Base-by-base conservation (phyloP, 208 protist genomes). In the Sergeia podlipaevii region DNA sequence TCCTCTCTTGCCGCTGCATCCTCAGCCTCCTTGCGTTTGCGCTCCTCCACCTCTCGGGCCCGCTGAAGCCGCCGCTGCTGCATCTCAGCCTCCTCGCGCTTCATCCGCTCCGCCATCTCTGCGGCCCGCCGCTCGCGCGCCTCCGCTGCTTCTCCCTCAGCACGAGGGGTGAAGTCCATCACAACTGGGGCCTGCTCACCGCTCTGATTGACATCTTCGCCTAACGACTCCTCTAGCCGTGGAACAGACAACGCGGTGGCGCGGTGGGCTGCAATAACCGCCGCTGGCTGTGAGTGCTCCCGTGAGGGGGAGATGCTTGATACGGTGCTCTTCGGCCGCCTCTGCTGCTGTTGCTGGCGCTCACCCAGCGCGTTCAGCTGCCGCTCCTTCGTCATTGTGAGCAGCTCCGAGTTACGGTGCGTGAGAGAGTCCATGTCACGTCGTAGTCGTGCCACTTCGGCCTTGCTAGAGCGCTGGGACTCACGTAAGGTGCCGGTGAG, bases 401-500 rank as follows among this genome's bases (percentile, higher is more conserved):
- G 65, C 20, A 96, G 58, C 37, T 94, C 80, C 11, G 66, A 68
- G 60, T 96, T 96, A 36, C 90, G 83, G 18, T 71, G 65, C 10
- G 82, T 79, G 11, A 96, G 85, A 20, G 82, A 86, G n/a, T 89
- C 85, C 34, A 90, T 72, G 42, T 93, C 87, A 28, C 80, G 75
- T 28, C 77, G 77, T 60, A 94, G 76, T 28, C 85, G 83, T 17
- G 41, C 64, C 18, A 81, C 70, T 67, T 92, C 81, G 15, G 65
- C 65, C 73, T 89, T 86, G 47, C 91, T 81, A 34, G 60, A 41
- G 37, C 63, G 59, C 43, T 89, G 82, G 58, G 66, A 48, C 49
- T 92, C 81, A 4, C 85, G 77, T 74, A 91, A 71, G 21, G 74
- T 70, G 21, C 55, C 67, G 4, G 88, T 95, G 38, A 88, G 57